Evolutionary conservation across 164 flowering plant species (phyloP).

Genomic region (Chimonanthus praecox): DNA sequence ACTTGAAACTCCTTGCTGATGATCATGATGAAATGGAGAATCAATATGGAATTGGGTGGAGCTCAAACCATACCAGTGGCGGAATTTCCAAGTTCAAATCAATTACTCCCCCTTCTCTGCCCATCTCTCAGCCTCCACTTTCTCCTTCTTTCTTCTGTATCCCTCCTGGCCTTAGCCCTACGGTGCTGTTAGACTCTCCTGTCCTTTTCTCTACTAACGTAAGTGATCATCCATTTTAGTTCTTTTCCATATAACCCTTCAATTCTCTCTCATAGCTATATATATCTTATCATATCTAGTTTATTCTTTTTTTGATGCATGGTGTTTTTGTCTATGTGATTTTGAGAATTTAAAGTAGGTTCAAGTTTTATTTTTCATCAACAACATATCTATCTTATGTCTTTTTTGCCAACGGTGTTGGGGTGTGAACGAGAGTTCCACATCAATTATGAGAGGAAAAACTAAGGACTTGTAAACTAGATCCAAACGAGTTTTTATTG

Average conservation of each 20-base stretch:
- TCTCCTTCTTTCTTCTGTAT: constrained; percentile 52
- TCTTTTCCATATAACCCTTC: neutral
- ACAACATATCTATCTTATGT: neutral
- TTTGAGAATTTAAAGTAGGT: no score
- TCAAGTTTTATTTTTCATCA: neutral
- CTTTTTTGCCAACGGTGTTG: neutral
- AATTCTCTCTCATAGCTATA: neutral
- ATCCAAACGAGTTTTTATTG: neutral
- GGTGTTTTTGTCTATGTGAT: neutral
- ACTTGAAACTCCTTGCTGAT: constrained; percentile 24
- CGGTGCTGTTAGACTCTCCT: constrained; percentile 60
- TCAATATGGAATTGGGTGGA: neutral
- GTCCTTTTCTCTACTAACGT: constrained; percentile 49
- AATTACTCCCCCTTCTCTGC: constrained; percentile 35
- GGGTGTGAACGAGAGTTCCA: no score
- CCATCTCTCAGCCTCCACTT: constrained; percentile 40
- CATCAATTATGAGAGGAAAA: no score
- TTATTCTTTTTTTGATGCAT: neutral
- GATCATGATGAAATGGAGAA: constrained; percentile 10
- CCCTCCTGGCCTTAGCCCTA: constrained; percentile 46
- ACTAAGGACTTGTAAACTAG: neutral
- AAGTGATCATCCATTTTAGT: constrained; percentile 16
- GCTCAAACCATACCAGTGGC: constrained; percentile 13
- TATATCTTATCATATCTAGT: neutral
- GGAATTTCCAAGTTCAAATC: constrained; percentile 60